These are phyloP conservation scores for Atalantia buxifolia DNA, from an alignment of 345 rosid species.

Conservation along the genomic window DNA sequence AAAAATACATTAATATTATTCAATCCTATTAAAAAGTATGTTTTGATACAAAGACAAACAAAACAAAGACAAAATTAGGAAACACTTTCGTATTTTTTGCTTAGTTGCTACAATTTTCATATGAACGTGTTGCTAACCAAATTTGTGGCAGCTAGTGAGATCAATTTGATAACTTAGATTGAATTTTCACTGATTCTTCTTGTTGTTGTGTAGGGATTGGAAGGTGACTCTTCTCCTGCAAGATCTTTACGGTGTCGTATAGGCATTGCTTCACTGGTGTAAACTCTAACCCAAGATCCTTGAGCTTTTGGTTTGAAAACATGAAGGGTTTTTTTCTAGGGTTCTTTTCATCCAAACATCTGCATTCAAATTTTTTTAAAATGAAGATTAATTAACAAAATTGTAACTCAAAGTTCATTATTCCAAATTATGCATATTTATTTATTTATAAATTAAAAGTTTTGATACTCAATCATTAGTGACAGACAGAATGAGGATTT, in stretches of 20 bases:
- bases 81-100: neutral
- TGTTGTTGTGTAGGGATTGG: conserved; percentile 48
- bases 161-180: conserved; percentile 10
- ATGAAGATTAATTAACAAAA: neutral
- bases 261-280: conserved; percentile 74
- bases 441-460: no score
- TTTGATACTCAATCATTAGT: neutral
- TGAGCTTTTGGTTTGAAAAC: conserved; percentile 75
- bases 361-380: conserved; percentile 8
- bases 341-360: conserved; percentile 89
- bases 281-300: conserved; percentile 76
- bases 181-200: conserved; percentile 22
- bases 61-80: neutral
- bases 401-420: neutral
- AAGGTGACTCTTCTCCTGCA: conserved; percentile 87
- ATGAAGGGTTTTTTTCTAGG: conserved; percentile 73
- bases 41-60: neutral
- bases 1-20: neutral
- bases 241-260: conserved; percentile 84
- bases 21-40: neutral
- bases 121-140: neutral
- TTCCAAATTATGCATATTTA: neutral
- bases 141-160: neutral
- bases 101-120: neutral
- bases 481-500: no score